These are phyloP conservation scores for Nephelium lappaceum DNA, from an alignment of 345 rosid species.

Conservation along the genomic window DNA sequence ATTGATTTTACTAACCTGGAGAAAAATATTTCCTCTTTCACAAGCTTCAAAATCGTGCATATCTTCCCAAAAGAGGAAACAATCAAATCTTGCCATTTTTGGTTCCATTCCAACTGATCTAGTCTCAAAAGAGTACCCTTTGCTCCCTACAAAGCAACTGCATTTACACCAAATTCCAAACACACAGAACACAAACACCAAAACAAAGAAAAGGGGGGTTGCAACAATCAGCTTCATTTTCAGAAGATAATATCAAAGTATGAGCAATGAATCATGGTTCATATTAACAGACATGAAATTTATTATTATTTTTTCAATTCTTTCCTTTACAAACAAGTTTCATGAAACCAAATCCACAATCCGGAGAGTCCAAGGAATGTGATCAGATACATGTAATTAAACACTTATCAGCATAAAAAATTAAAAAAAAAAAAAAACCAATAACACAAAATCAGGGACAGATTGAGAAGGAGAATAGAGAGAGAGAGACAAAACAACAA, in stretches of 20 bases:
- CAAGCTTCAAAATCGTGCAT: slow-evolving; percentile 15
- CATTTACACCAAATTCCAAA: neutral
- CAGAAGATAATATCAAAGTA: slow-evolving; percentile 9
- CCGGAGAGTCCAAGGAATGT: neutral
- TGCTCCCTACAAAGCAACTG: neutral
- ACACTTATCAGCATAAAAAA: neutral
- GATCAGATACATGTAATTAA: too few relatives aligned
- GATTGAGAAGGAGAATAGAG: neutral
- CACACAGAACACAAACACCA: neutral
- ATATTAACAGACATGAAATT: neutral
- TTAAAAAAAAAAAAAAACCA: neutral
- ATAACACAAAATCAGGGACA: neutral
- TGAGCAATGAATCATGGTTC: neutral
- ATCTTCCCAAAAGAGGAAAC: slow-evolving; percentile 31
- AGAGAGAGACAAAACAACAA: too few relatives aligned
- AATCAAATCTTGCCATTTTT: slow-evolving; percentile 21
- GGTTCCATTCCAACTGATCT: neutral
- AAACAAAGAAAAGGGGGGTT: neutral
- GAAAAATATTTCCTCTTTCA: slow-evolving; percentile 12
- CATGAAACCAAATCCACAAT: neutral
- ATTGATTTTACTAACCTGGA: slow-evolving; percentile 25
- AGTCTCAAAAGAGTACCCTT: neutral
- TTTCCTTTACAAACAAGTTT: neutral
- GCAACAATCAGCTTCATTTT: neutral
- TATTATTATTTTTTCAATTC: too few relatives aligned